Evolutionary conservation across 2,329 filamentous ascomycete species (phyloP).

Genomic region (Xylariaceae sp.): DNA sequence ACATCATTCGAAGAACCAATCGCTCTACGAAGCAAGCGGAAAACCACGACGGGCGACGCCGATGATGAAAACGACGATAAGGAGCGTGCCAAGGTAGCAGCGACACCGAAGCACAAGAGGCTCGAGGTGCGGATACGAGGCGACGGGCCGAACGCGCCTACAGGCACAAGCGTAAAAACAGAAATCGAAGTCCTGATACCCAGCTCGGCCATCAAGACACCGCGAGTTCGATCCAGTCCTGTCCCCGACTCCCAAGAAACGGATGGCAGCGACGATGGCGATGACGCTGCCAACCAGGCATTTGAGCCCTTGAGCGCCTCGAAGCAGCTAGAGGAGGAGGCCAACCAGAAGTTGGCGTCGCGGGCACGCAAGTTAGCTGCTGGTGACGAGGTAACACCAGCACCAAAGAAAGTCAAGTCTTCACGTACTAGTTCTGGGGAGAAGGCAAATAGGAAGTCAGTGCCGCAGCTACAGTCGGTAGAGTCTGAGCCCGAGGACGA

Average conservation of each 20-base stretch:
- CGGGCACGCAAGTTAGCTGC: too few species aligned
- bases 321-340: slow-evolving; percentile 43
- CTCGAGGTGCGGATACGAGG: slow-evolving; percentile 36
- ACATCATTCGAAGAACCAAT: slow-evolving; percentile 23
- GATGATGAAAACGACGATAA: slow-evolving; percentile 6
- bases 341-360: slow-evolving; percentile 38
- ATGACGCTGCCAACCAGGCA: background rate
- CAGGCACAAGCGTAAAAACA: slow-evolving; percentile 21
- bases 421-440: slow-evolving; percentile 39
- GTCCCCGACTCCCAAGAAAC: slow-evolving; percentile 37
- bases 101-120: slow-evolving; percentile 32
- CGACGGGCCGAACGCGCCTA: slow-evolving; percentile 20
- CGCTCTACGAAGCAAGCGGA: slow-evolving; percentile 31
- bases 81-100: background rate
- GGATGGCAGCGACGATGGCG: slow-evolving; percentile 13
- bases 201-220: slow-evolving; percentile 28
- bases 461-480: background rate
- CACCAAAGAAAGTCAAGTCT: slow-evolving; percentile 32
- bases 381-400: slow-evolving; percentile 26
- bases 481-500: slow-evolving; percentile 28
- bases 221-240: slow-evolving; percentile 22
- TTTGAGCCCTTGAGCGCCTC: slow-evolving; percentile 38
- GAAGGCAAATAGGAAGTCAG: background rate
- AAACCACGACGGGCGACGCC: slow-evolving; percentile 19
- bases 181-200: slow-evolving; percentile 38